Percentiles rank a stretch among this genome's conserved stretches.
These are phyloP conservation scores for Citrus unshiu DNA, from an alignment of 345 rosid genomes.

Conservation along the genomic window DNA sequence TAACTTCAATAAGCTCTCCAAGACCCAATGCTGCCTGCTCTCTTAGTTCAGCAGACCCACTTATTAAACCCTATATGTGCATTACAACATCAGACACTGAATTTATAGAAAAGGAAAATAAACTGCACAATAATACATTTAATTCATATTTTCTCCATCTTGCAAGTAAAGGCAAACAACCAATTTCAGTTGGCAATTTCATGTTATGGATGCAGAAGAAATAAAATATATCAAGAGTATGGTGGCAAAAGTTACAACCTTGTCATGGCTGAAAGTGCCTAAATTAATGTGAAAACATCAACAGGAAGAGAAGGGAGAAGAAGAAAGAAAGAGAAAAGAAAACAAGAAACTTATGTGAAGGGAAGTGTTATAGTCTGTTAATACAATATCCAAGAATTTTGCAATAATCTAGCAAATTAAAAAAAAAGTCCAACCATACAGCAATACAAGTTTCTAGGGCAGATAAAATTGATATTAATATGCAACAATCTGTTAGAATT, in stretches of 20 bases:
- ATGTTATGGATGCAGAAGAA: not conserved
- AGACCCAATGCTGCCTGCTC: constrained; percentile 98
- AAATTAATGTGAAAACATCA: not conserved
- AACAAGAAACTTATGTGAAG: not conserved
- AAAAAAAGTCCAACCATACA: not conserved
- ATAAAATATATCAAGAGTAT: not conserved
- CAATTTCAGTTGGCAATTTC: not conserved
- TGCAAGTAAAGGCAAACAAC: not conserved
- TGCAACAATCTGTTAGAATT: not conserved
- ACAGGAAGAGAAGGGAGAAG: not conserved
- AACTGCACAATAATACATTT: not conserved
- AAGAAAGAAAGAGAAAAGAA: not conserved
- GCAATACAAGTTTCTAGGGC: not conserved
- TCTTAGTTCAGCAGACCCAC: constrained; percentile 89
- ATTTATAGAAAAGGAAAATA: not conserved
- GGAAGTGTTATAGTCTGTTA: not conserved
- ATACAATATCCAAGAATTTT: not conserved
- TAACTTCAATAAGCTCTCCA: constrained; percentile 96
- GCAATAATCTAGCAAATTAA: not conserved
- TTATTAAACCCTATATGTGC: constrained; percentile 62
- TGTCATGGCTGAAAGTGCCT: not conserved
- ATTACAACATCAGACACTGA: constrained; percentile 7
- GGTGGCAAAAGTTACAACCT: not conserved
- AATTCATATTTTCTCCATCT: not conserved
- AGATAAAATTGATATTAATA: not conserved